Conservation (phyloP, 768 basidiomycete genomes). For the Melanogaster broomeanus region DNA sequence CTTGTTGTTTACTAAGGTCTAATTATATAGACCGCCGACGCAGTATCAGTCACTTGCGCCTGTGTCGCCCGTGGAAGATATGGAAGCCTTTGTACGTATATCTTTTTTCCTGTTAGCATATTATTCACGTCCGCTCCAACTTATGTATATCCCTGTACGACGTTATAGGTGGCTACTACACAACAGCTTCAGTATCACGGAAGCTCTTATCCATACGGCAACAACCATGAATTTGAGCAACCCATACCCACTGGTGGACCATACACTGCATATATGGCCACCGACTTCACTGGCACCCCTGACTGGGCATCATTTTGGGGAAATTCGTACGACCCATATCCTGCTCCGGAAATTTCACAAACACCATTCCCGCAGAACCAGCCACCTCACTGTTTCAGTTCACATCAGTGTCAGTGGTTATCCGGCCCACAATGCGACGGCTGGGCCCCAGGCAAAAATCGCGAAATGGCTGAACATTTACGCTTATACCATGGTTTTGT, state of each 20-base stretch:
- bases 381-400: conserved; percentile 5
- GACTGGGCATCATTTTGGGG: neutral
- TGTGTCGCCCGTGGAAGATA: neutral
- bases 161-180: neutral
- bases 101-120: neutral
- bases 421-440: conserved; percentile 23
- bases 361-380: conserved; percentile 10
- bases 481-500: conserved; percentile 19
- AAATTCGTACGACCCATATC: neutral
- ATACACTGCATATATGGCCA: neutral
- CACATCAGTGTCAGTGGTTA: conserved; percentile 23
- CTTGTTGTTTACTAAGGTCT: neutral
- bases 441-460: conserved; percentile 26
- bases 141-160: neutral
- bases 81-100: conserved; percentile 8
- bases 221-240: neutral
- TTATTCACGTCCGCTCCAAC: neutral
- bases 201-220: neutral
- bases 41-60: neutral
- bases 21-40: conserved; percentile 5
- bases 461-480: conserved; percentile 32
- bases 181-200: neutral
- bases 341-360: conserved; percentile 14
- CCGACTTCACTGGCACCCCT: neutral
- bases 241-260: neutral